Conservation (phyloP, 768 basidiomycete genomes). For the Calocybe indica region DNA sequence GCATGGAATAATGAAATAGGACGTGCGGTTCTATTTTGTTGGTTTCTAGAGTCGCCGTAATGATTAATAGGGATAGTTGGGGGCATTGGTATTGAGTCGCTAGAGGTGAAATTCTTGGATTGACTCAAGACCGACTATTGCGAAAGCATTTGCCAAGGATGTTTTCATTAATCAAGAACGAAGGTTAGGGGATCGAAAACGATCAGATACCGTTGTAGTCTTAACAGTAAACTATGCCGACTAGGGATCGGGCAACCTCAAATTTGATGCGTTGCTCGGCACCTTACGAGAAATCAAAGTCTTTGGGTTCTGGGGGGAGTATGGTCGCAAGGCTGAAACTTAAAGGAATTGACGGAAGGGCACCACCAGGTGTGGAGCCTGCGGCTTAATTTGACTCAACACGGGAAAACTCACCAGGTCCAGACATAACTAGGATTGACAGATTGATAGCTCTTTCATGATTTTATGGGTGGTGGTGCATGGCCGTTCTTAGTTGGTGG, state of each 20-base stretch:
- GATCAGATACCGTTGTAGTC: conserved; percentile 82
- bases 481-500: conserved; percentile 87
- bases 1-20: conserved; percentile 82
- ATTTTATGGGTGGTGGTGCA: conserved; percentile 83
- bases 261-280: conserved; percentile 66
- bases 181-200: conserved; percentile 83
- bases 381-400: conserved; percentile 75
- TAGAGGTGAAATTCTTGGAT: conserved; percentile 87
- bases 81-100: conserved; percentile 77
- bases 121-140: conserved; percentile 74
- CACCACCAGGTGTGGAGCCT: conserved; percentile 74
- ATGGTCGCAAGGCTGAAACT: conserved; percentile 60
- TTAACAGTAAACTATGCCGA: conserved; percentile 82
- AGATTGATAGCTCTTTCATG: conserved; percentile 71
- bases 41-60: conserved; percentile 78
- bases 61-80: conserved; percentile 81
- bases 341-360: conserved; percentile 83
- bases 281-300: conserved; percentile 87
- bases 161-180: conserved; percentile 84
- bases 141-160: conserved; percentile 84
- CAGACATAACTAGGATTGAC: conserved; percentile 58
- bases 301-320: conserved; percentile 68
- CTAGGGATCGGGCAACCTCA: conserved; percentile 70
- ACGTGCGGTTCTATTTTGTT: conserved; percentile 79
- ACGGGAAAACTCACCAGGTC: conserved; percentile 69